phyloP scores from a whole-genome alignment of 148 eudicot genomes.

The Cornus suecica region DNA sequence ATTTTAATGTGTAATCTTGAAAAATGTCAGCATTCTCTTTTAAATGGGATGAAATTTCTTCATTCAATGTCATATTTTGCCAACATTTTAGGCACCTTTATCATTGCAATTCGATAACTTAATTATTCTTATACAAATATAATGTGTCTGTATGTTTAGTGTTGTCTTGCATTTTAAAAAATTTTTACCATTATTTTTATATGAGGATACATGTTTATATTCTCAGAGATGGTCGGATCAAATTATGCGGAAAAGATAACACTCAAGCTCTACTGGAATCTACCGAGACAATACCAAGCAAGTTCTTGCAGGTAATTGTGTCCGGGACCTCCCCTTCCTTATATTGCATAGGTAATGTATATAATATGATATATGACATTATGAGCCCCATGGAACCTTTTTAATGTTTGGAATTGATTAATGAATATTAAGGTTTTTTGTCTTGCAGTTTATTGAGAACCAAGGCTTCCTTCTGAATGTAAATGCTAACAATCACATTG shows the following conservation, averaged over 20 bases:
- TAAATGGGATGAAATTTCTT: background rate
- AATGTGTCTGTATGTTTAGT: background rate
- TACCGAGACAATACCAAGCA: slow-evolving; percentile 57
- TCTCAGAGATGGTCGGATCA: slow-evolving; percentile 75
- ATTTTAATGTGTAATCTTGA: background rate
- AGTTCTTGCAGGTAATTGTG: slow-evolving; percentile 66
- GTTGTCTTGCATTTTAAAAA: background rate
- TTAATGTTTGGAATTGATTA: slow-evolving; percentile 3
- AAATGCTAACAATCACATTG: slow-evolving; percentile 64
- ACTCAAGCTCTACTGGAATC: slow-evolving; percentile 71
- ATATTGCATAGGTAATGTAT: background rate
- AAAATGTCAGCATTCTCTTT: background rate
- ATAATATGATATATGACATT: background rate
- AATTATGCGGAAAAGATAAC: slow-evolving; percentile 75
- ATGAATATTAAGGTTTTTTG: slow-evolving; percentile 9
- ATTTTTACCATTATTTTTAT: background rate
- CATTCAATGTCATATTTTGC: background rate
- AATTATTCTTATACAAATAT: slow-evolving; percentile 3
- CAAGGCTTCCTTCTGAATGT: slow-evolving; percentile 69
- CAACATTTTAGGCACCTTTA: background rate
- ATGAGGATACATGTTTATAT: background rate
- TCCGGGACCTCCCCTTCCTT: background rate
- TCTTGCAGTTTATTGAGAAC: slow-evolving; percentile 71
- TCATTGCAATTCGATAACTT: background rate
- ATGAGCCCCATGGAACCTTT: background rate